Base-by-base conservation (phyloP, 2,329 filamentous ascomycete genomes). In the Cladophialophora yegresii region DNA sequence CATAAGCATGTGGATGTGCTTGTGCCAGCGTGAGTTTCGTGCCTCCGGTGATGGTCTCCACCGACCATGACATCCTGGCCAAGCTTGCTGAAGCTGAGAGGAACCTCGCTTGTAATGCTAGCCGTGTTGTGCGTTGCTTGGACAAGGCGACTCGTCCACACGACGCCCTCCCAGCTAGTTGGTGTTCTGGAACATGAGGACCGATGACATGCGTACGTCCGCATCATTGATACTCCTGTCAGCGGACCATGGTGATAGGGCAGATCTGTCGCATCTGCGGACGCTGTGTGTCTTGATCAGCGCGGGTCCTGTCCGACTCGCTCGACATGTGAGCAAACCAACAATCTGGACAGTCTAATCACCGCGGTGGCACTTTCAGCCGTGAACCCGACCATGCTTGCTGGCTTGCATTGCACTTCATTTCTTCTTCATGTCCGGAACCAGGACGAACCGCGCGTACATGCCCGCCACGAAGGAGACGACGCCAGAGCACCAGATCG, bases 391-490 rank as follows among this genome's bases (percentile, higher is more conserved):
- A 30, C 6, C 28, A 6, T 54, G 22, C 26, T 33, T 22, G 12
- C 50, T 2, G 9, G 13, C n/a, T 9, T 30, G 16, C 26, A 16
- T 54, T 10, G 7, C 51, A 22, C 32, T 26, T 54, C 16, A 54
- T 54, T n/a, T 28, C 23, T 32, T 54, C 28, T 54, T 33, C 51
- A 22, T 1, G 10, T 54, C 51, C 20, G 51, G 51, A 16, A 54
- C 51, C 23, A 54, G 28, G 8, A 54, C 16, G 26, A 54, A 54
- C 2, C 51, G 51, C 16, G 51, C 51, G 26, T 54, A 54, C 26
- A 54, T 54, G 16, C 51, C 51, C 51, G 51, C 20, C 13, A 54
- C 28, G 51, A 54, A 54, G 51, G 51, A 54, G 13, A 54, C 51
- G 26, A 54, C 28, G 26, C 51, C 28, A 1, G 51, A 54, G 8